Percentiles rank a stretch among this genome's conserved stretches.
Evolutionary conservation across 192 early-diverging fungal species (phyloP).

Genomic region (Backusella macrospora): DNA sequence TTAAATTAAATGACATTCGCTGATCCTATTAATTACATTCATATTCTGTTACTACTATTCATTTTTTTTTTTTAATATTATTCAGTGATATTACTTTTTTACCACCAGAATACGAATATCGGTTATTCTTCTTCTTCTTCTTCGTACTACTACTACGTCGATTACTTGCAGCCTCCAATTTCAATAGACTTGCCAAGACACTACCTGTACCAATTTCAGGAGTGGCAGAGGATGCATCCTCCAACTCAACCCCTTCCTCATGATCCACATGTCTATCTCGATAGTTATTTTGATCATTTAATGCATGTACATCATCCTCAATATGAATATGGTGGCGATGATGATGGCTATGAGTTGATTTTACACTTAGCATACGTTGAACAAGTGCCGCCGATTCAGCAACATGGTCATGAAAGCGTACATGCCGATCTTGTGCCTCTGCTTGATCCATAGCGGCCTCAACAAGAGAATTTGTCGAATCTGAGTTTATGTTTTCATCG

Average conservation of each 20-base stretch:
- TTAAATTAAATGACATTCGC: neutral
- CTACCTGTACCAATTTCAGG: conserved; percentile 3
- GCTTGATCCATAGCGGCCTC: conserved; percentile 27
- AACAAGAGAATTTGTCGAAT: conserved; percentile 22
- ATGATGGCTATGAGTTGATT: neutral
- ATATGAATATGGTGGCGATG: neutral
- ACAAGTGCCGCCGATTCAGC: conserved; percentile 39
- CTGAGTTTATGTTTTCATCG: neutral
- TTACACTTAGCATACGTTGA: conserved; percentile 28
- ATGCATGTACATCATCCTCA: neutral
- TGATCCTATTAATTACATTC: neutral
- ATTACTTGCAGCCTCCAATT: conserved; percentile 25
- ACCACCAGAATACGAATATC: neutral
- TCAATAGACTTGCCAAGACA: conserved; percentile 33
- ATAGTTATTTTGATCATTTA: neutral
- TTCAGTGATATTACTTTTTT: conserved; percentile 5
- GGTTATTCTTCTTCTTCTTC: conserved; percentile 15
- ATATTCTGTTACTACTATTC: neutral
- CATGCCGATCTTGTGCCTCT: conserved; percentile 34
- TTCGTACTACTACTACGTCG: conserved; percentile 14
- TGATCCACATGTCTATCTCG: neutral
- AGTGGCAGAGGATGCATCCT: neutral
- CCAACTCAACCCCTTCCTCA: neutral
- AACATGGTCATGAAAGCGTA: conserved; percentile 29
- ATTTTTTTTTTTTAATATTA: neutral